Evolutionary conservation across 768 basidiomycete genomes (phyloP), one percentile per base, ranked within the genome.

Genomic region (Pisolithus orientalis): DNA sequence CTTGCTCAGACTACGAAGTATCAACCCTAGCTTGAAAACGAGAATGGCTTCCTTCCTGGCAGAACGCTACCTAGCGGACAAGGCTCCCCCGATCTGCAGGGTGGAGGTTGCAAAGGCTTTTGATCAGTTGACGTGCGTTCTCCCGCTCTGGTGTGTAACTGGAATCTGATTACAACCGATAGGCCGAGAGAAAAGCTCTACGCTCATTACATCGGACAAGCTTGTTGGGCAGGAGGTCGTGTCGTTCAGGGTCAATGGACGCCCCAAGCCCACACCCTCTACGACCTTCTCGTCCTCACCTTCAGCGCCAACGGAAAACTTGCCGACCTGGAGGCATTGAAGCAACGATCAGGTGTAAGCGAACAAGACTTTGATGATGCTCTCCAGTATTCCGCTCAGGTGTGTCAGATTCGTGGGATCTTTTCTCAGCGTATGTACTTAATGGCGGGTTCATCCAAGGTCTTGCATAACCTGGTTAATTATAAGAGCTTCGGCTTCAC

Each of bases 161-260:
- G 40, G 50, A 51, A 44, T 54, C 53, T 47, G 17, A 45, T 27
- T 14, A 28, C 27, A 16, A 24, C 21, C 44, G 38, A n/a, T 50
- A 92, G 89, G 48, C 72, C 79, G 5, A 78, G 77, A 58, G 90
- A 93, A 62, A 86, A 89, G 70, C 77, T 83, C 54, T 94, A 94
- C 60, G 78, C 85, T 2, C 88, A 93, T 67, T 83, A 79, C 61
- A 47, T 90, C 13, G 78, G 75, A 17, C 62, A 80, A 57, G 90
- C 90, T 6, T 82, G 83, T 1, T 94, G 91, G 91, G 87, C 87
- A 0, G 91, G 91, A 28, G 87, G 80, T 47, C 77, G 86, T 39
- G 86, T 94, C 68, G 87, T 91, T 50, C 86, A 90, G 71, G 84
- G 74, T 43, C 90, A 93, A 72, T 90, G 86, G 87, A 88, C 90